phyloP scores from a whole-genome alignment of 768 basidiomycete genomes.

The Phanerochaete carnosa region DNA sequence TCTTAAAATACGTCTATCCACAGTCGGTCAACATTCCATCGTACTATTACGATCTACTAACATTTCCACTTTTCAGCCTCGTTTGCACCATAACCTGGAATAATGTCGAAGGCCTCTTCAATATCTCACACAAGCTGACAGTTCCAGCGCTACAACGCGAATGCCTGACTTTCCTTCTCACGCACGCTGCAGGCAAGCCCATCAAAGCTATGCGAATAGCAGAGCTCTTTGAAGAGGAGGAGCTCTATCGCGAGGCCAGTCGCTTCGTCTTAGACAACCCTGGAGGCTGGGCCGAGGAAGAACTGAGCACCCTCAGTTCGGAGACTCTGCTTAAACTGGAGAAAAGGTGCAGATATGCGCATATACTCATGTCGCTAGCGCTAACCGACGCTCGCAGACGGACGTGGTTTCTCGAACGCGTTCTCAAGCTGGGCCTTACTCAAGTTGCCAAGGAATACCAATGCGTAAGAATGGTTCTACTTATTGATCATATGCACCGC shows the following conservation, averaged over 20 bases:
- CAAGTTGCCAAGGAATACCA: constrained; percentile 92
- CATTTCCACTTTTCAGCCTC: constrained; percentile 41
- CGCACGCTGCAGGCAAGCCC: constrained; percentile 88
- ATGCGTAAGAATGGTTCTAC: constrained; percentile 56
- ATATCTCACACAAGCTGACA: constrained; percentile 86
- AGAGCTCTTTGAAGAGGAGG: constrained; percentile 87
- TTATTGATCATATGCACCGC: neutral
- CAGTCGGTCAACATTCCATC: constrained; percentile 54
- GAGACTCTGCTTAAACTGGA: constrained; percentile 88
- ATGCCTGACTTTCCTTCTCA: constrained; percentile 84
- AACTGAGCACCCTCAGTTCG: constrained; percentile 75
- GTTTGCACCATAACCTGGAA: constrained; percentile 95
- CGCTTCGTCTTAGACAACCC: constrained; percentile 93
- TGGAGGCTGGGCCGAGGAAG: constrained; percentile 78
- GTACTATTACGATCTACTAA: neutral
- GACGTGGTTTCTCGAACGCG: constrained; percentile 94
- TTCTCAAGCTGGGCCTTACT: constrained; percentile 85
- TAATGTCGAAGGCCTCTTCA: constrained; percentile 89
- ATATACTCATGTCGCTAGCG: neutral
- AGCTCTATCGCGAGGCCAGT: constrained; percentile 85
- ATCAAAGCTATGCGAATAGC: constrained; percentile 93
- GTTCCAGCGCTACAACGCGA: constrained; percentile 77
- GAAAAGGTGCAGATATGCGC: constrained; percentile 52
- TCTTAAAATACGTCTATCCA: constrained; percentile 90
- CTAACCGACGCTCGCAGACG: constrained; percentile 42